Evolutionary conservation across 805 yeast genomes (phyloP).

Genomic region (Starmerella bacillaris): DNA sequence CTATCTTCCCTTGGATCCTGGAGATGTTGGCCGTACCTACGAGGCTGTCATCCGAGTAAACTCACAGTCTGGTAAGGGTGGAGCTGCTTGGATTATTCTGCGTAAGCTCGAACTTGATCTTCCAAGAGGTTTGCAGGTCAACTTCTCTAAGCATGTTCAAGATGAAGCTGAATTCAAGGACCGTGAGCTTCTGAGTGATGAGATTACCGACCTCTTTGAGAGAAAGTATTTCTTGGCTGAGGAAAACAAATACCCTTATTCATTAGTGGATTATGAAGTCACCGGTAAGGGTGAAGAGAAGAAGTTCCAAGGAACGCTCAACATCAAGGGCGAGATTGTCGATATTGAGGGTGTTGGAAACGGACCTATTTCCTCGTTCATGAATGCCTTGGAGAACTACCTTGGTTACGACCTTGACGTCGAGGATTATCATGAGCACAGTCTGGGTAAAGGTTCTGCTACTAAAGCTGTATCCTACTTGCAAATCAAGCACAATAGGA

Average conservation of each 20-base stretch:
- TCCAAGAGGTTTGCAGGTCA: slow-evolving; percentile 65
- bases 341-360: slow-evolving; percentile 48
- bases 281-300: slow-evolving; percentile 29
- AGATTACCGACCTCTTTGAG: slow-evolving; percentile 49
- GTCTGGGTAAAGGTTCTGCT: slow-evolving; percentile 54
- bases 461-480: slow-evolving; percentile 69
- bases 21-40: slow-evolving; percentile 72
- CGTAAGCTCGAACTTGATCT: slow-evolving; percentile 59
- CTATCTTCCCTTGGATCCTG: slow-evolving; percentile 68
- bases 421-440: slow-evolving; percentile 58
- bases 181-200: slow-evolving; percentile 48
- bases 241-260: slow-evolving; percentile 26
- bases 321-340: slow-evolving; percentile 26
- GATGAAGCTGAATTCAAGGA: slow-evolving; percentile 49
- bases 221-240: slow-evolving; percentile 32
- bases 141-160: slow-evolving; percentile 57
- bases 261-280: slow-evolving; percentile 29
- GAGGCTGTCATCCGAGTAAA: slow-evolving; percentile 83
- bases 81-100: slow-evolving; percentile 74
- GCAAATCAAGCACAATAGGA: slow-evolving; percentile 33
- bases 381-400: slow-evolving; percentile 37
- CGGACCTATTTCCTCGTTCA: slow-evolving; percentile 67
- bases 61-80: slow-evolving; percentile 79
- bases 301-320: slow-evolving; percentile 15
- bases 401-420: slow-evolving; percentile 40